Evolutionary conservation across 2,329 filamentous ascomycete species (phyloP), one percentile per base, ranked within the genome.

Genomic region (Epichloe hybrida): DNA sequence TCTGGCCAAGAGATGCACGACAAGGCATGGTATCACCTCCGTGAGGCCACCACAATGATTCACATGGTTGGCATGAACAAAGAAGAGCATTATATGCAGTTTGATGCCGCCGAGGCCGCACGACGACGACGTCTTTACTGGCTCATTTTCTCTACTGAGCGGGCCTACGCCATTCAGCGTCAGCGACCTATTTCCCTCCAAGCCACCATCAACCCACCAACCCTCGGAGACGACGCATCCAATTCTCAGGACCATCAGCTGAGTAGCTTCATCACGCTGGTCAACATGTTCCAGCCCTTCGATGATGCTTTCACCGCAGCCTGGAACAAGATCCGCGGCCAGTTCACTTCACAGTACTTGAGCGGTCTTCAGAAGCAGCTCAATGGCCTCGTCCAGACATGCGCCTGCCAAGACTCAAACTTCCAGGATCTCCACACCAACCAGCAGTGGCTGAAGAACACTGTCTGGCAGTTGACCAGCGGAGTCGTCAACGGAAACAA

Each of bases 1-100:
- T 83, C 84, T 54, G 83, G 80, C 38, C 69, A 87, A 45, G 84
- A 88, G 55, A 73, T 82, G 62, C 84, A 89, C 62, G 81, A 85
- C 55, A 81, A 82, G 63, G 86, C 85, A 1, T 91, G 86, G 86
- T 89, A 82, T 61, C 81, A 88, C 62, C 70, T 91, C 9, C 80
- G 86, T 27, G 86, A 93, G 65, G 84, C 84, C 5, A 83, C 81
- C 2, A 89, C 86, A 5, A 72, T 91, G 64, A 73, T 77, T 31
- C 74, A 80, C 58, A 76, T 83, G 58, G 65, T 71, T 31, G 73
- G 73, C 49, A 77, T 84, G 76, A 72, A 76, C 59, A 79, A 79
- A 62, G 81, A 84, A 58, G 76, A 80, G 21, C 70, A 74, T 8
- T 88, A 87, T 61, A 57, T 73, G 42, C 73, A 77, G 50, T 76